phyloP scores from a whole-genome alignment of 495 filamentous ascomycete genomes.

The Aspergillus diversus region DNA sequence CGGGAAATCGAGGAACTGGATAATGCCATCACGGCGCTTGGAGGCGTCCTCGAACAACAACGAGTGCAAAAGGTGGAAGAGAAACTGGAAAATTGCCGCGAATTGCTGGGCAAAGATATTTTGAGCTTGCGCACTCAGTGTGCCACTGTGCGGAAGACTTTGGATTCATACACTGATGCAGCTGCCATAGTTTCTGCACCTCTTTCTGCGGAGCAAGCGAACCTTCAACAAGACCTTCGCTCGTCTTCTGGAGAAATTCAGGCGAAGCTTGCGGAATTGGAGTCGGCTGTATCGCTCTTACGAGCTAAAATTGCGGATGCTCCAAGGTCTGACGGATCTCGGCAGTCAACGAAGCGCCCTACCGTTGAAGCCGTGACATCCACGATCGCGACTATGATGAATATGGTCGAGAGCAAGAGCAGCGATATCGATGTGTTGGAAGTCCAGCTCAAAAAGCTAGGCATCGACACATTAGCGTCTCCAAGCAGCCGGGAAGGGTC shows the following conservation, averaged over 20 bases:
- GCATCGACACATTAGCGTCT: conserved; percentile 53
- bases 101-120: conserved; percentile 64
- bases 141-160: conserved; percentile 71
- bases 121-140: conserved; percentile 69
- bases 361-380: conserved; percentile 90
- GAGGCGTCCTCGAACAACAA: conserved; percentile 62
- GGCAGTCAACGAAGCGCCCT: conserved; percentile 53
- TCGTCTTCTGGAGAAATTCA: conserved; percentile 69
- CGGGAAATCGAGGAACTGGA: conserved; percentile 69
- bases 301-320: conserved; percentile 71
- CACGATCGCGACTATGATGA: conserved; percentile 90
- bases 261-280: conserved; percentile 73
- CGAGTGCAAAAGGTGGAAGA: conserved; percentile 64
- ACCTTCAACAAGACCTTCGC: conserved; percentile 81
- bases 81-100: conserved; percentile 63
- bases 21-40: conserved; percentile 58
- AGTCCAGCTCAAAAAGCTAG: conserved; percentile 74
- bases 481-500: conserved; percentile 57
- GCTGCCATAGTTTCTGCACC: conserved; percentile 65
- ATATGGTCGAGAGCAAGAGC: conserved; percentile 84
- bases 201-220: conserved; percentile 78
- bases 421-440: conserved; percentile 89
- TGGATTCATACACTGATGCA: conserved; percentile 68
- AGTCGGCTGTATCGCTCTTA: conserved; percentile 80
- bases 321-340: conserved; percentile 37